Evolutionary conservation across 805 yeast genomes (phyloP), one percentile per base, ranked within the genome.

Genomic region (Martiniozyma abietophila): DNA sequence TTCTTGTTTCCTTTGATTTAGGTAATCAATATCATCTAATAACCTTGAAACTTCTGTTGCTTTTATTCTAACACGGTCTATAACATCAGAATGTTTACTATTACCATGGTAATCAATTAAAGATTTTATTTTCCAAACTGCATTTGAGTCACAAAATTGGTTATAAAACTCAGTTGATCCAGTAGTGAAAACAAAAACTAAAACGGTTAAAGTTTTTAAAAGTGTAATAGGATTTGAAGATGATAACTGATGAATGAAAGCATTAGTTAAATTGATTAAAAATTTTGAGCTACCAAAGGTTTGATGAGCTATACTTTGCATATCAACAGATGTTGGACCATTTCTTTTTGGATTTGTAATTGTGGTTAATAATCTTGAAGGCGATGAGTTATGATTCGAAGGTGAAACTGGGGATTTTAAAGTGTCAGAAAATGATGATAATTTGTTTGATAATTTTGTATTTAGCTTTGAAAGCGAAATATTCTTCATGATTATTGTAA

Each of bases 71-170:
- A 34, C 29, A 20, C 16, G 28, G 16, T 28, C 32, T 14, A 25
- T 8, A 5, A 14, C 18, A 8, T 29, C 32, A 18, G 14, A 19
- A 15, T 25, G 23, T n/a, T n/a, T n/a, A 8, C n/a, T 16, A 19
- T 20, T 12, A 14, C 20, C 11, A 4, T 9, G 18, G 16, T 24
- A 34, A 24, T 34, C 25, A n/a, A 34, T 18, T 6, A 34, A 12
- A 7, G 37, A 34, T 17, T 34, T 34, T 29, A 34, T 17, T 23
- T 18, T 34, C 37, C 37, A 34, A 4, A 27, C 19, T 7, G 33
- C 37, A 4, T 24, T 32, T 11, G 20, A n/a, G 11, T 26, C 8
- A n/a, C 17, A 8, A 9, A 34, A 34, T 18, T 14, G n/a, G 6
- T 25, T 12, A 25, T 34, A 34, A 24, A 34, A 34, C 7, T 24